phyloP scores from a whole-genome alignment of 768 basidiomycete genomes.

The Boletus coccyginus region DNA sequence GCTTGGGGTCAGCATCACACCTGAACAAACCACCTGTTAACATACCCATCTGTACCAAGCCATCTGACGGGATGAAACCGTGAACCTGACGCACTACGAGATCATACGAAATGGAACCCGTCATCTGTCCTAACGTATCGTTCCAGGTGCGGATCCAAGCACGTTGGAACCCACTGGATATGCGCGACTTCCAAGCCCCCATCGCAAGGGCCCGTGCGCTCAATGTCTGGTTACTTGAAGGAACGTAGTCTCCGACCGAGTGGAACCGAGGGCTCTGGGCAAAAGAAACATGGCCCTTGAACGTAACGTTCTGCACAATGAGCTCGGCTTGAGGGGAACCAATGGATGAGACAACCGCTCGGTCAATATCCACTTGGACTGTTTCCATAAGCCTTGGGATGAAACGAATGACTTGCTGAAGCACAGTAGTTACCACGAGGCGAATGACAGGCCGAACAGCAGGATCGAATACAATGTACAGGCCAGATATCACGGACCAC shows the following conservation, averaged over 20 bases:
- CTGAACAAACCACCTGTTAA: not conserved
- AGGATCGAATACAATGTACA: constrained; percentile 54
- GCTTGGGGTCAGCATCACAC: not conserved
- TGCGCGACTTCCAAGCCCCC: constrained; percentile 61
- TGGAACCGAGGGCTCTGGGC: constrained; percentile 42
- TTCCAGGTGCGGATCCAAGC: constrained; percentile 71
- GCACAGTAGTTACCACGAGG: constrained; percentile 46
- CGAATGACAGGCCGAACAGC: constrained; percentile 61
- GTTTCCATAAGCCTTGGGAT: constrained; percentile 68
- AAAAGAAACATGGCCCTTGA: constrained; percentile 57
- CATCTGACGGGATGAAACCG: constrained; percentile 36
- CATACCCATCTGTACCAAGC: constrained; percentile 29
- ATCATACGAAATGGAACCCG: constrained; percentile 52
- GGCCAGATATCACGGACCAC: constrained; percentile 30
- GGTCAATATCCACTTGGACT: constrained; percentile 64
- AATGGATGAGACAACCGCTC: constrained; percentile 48
- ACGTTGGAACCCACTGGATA: constrained; percentile 57
- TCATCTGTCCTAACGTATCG: constrained; percentile 62
- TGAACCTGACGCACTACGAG: constrained; percentile 48
- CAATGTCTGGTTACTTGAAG: constrained; percentile 13
- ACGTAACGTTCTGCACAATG: constrained; percentile 45
- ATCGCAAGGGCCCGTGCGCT: constrained; percentile 43
- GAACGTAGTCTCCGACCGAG: constrained; percentile 10
- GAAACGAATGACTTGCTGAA: constrained; percentile 60
- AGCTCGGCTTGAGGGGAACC: constrained; percentile 52